A percentile compares a stretch with the other conserved stretches of the same genome.
phyloP scores from a whole-genome alignment of 1,284 basidiomycete genomes.

The Trichosporon ovoides region DNA sequence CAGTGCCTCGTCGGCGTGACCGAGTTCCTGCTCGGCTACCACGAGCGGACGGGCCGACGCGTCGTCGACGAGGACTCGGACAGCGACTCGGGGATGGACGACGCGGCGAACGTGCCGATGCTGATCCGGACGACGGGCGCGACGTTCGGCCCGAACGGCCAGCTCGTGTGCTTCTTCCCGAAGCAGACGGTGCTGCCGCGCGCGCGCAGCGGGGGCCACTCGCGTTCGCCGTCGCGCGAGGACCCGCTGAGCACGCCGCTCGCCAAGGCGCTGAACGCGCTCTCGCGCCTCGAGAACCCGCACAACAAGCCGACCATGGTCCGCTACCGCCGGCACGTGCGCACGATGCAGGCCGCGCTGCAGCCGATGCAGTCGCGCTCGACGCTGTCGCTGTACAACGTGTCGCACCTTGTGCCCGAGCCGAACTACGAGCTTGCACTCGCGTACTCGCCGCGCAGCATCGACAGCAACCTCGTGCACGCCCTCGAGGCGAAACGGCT shows the following conservation, averaged over 20 bases:
- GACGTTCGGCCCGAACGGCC: slow-evolving; percentile 76
- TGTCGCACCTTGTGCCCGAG: slow-evolving; percentile 55
- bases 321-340: slow-evolving; percentile 14
- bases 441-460: slow-evolving; percentile 54
- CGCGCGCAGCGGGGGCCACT: slow-evolving; percentile 26
- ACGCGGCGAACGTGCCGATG: slow-evolving; percentile 38
- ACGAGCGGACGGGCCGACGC: slow-evolving; percentile 38
- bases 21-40: slow-evolving; percentile 64
- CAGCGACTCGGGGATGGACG: slow-evolving; percentile 33
- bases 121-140: slow-evolving; percentile 44
- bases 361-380: slow-evolving; percentile 40
- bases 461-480: slow-evolving; percentile 58
- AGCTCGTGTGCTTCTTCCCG: slow-evolving; percentile 79
- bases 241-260: slow-evolving; percentile 30
- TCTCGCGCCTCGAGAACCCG: slow-evolving; percentile 38
- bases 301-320: slow-evolving; percentile 19
- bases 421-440: slow-evolving; percentile 60
- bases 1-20: slow-evolving; percentile 79
- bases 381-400: slow-evolving; percentile 61
- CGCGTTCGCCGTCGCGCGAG: slow-evolving; percentile 37
- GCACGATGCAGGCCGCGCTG: slow-evolving; percentile 11
- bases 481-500: slow-evolving; percentile 60
- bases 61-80: slow-evolving; percentile 42
- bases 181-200: slow-evolving; percentile 46
- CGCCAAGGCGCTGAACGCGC: slow-evolving; percentile 39